Percentiles rank a stretch among this genome's conserved stretches.
These are phyloP conservation scores for Metarhizium robertsii DNA, from an alignment of 2,329 filamentous ascomycete genomes.

Conservation along the genomic window DNA sequence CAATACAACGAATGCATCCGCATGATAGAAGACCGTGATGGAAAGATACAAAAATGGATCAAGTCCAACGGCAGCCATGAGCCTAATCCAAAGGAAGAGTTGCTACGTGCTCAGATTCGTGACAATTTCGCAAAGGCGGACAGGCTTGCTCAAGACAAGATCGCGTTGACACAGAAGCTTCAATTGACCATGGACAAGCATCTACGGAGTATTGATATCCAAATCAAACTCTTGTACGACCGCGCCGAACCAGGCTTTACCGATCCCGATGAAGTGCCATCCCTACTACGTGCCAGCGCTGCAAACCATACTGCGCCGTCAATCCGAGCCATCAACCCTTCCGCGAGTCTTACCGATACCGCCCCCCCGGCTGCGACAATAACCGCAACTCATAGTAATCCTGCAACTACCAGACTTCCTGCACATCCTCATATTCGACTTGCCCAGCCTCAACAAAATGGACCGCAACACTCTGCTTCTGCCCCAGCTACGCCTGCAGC, in stretches of 20 bases:
- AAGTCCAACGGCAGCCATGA: conserved; percentile 66
- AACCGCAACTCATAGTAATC: conserved; percentile 26
- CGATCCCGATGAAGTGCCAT: conserved; percentile 54
- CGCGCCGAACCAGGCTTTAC: conserved; percentile 51
- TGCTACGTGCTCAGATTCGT: conserved; percentile 54
- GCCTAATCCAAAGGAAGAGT: conserved; percentile 66
- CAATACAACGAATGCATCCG: conserved; percentile 59
- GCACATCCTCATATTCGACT: conserved; percentile 37
- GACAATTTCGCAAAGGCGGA: conserved; percentile 62
- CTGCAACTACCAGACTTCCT: conserved; percentile 32
- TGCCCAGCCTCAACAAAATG: conserved; percentile 35
- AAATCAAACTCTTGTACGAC: conserved; percentile 54
- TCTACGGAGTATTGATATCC: conserved; percentile 50
- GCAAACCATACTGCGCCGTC: conserved; percentile 37
- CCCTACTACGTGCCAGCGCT: conserved; percentile 48
- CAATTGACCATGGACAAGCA: conserved; percentile 53
- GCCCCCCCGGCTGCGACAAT: conserved; percentile 18
- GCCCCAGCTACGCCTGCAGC: conserved; percentile 52
- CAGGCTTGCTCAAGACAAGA: conserved; percentile 65
- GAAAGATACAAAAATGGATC: conserved; percentile 72
- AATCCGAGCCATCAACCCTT: conserved; percentile 32
- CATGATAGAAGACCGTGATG: conserved; percentile 63
- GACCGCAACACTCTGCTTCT: conserved; percentile 35
- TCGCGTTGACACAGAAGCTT: conserved; percentile 57
- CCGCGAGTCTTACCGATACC: conserved; percentile 23